A percentile compares a stretch with the other conserved stretches of the same genome.
These are phyloP conservation scores for Pyracantha coccinea DNA, from an alignment of 331 rosid species.

Conservation along the genomic window DNA sequence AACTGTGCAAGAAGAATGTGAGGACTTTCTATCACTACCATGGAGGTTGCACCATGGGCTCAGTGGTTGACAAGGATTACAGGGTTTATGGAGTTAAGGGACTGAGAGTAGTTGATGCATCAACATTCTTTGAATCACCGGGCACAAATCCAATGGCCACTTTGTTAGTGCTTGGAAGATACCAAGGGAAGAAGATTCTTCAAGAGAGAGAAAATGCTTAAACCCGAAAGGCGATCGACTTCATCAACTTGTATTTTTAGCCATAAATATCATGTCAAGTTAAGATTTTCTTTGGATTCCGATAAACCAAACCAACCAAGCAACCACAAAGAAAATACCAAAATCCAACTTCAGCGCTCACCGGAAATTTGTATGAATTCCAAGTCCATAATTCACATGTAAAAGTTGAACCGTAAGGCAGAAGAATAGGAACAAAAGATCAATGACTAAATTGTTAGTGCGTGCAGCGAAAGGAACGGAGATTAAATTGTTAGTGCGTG, in stretches of 20 bases:
- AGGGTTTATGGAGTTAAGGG: slow-evolving; percentile 49
- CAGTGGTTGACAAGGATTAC: slow-evolving; percentile 48
- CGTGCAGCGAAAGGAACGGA: too few species aligned
- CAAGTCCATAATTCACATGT: too few species aligned
- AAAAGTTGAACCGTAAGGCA: too few species aligned
- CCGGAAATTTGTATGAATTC: too few species aligned
- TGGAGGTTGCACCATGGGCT: slow-evolving; percentile 57
- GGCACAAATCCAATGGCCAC: slow-evolving; percentile 86
- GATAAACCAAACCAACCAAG: not conserved
- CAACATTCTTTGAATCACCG: slow-evolving; percentile 54
- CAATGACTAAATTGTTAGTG: too few species aligned
- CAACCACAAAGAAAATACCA: not conserved
- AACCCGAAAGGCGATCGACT: not conserved
- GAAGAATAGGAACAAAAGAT: too few species aligned
- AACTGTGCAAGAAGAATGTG: slow-evolving; percentile 43
- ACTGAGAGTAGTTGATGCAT: slow-evolving; percentile 57
- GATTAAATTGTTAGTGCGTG: too few species aligned
- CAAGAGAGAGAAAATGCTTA: slow-evolving; percentile 18
- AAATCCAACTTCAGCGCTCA: too few species aligned
- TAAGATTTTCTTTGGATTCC: not conserved
- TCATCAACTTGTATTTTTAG: not conserved
- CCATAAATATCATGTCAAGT: not conserved
- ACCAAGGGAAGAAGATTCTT: slow-evolving; percentile 59
- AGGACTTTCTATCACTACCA: slow-evolving; percentile 65
- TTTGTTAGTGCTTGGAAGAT: slow-evolving; percentile 70